Evolutionary conservation across 108 stramenopile species (phyloP).

Genomic region (Poteriospumella lacustris): DNA sequence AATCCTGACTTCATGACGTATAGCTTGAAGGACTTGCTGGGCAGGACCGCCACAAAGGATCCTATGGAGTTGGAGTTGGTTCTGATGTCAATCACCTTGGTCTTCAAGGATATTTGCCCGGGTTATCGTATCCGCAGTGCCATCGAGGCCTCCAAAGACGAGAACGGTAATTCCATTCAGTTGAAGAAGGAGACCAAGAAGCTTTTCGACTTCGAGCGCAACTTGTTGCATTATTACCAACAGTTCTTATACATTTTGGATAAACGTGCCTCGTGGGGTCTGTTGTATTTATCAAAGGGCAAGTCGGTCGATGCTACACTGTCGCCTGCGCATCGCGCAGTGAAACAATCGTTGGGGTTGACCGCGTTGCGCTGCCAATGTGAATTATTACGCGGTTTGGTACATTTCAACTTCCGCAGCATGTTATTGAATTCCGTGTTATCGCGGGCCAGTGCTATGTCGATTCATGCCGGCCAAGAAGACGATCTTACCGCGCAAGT

Average conservation of each 20-base stretch:
- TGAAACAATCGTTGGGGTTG: not conserved
- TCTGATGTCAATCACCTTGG: not conserved
- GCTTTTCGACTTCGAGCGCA: not conserved
- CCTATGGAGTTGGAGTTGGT: not conserved
- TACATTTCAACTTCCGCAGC: constrained; percentile 7
- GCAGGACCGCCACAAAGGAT: too few species aligned
- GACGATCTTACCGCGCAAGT: not conserved
- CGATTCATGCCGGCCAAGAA: not conserved
- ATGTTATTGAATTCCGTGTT: not conserved
- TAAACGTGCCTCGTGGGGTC: not conserved
- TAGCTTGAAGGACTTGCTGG: too few species aligned
- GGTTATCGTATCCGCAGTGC: constrained; percentile 23
- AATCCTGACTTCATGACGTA: too few species aligned
- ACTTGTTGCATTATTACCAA: not conserved
- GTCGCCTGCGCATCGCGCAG: too few species aligned
- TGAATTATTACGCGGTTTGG: not conserved
- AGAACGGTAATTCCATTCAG: not conserved
- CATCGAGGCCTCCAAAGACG: not conserved
- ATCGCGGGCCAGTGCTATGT: not conserved
- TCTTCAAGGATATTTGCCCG: constrained; percentile 32
- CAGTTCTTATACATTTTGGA: not conserved
- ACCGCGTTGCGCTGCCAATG: constrained; percentile 20
- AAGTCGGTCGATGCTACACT: too few species aligned
- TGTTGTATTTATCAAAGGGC: too few species aligned
- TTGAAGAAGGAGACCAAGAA: constrained; percentile 24